Percentiles rank a stretch among this genome's conserved stretches.
Evolutionary conservation across 2,329 filamentous ascomycete species (phyloP).

Genomic region (Saccharata proteae): DNA sequence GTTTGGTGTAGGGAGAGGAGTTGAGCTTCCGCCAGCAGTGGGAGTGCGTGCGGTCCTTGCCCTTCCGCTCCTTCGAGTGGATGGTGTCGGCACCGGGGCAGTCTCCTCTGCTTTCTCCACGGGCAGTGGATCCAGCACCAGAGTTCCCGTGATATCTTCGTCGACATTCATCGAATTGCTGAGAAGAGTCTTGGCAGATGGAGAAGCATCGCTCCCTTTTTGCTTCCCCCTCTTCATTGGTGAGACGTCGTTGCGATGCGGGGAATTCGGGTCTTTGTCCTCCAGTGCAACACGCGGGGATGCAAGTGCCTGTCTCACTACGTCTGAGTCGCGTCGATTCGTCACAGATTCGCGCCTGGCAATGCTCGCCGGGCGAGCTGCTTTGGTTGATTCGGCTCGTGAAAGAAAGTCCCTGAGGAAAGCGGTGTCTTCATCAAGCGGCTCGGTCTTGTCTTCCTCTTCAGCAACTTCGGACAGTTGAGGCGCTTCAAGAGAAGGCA

Average conservation of each 20-base stretch:
- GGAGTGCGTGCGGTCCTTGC: constrained; percentile 23
- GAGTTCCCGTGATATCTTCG: constrained; percentile 1
- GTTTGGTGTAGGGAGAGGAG: constrained; percentile 23
- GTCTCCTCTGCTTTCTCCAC: too few species aligned
- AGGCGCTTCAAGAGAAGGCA: too few species aligned
- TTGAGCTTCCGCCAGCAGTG: constrained; percentile 14
- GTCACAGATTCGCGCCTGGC: constrained; percentile 30
- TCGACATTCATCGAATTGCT: constrained; percentile 1
- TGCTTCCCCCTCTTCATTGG: not conserved
- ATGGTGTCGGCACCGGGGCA: not conserved
- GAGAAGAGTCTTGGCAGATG: not conserved
- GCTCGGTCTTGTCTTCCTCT: constrained; percentile 18
- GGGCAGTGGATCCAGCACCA: not conserved
- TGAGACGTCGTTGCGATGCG: constrained; percentile 11
- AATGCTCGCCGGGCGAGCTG: constrained; percentile 20
- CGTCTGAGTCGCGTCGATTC: constrained; percentile 36
- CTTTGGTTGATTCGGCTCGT: constrained; percentile 36
- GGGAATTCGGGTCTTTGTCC: constrained; percentile 37
- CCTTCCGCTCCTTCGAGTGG: constrained; percentile 21
- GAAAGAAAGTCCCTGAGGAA: constrained; percentile 37
- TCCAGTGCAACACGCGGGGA: constrained; percentile 32
- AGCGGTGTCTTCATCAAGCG: constrained; percentile 36
- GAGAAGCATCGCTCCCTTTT: not conserved
- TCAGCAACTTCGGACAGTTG: too few species aligned
- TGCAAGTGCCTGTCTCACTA: constrained; percentile 33